phyloP scores from a whole-genome alignment of 169 alveolate species.

The Plasmodium berghei region DNA sequence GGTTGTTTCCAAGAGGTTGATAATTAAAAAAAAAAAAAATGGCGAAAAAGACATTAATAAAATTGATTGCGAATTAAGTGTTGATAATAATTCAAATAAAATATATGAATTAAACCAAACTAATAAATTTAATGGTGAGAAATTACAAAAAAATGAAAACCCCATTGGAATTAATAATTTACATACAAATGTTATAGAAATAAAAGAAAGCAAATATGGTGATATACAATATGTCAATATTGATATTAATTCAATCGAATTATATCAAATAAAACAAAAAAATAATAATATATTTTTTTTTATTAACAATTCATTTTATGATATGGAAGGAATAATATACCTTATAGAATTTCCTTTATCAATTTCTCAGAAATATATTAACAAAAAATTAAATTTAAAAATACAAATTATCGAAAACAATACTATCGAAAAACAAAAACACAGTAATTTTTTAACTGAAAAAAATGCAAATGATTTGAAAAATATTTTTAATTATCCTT shows the following conservation, averaged over 20 bases:
- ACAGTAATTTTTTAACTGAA: constrained; percentile 17
- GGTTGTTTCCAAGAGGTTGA: not conserved
- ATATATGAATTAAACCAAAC: not conserved
- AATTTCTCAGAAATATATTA: constrained; percentile 37
- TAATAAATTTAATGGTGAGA: not conserved
- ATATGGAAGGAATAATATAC: constrained; percentile 34
- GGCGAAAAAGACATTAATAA: not conserved
- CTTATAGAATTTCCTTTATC: constrained; percentile 31
- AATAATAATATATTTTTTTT: not conserved
- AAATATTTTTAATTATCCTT: constrained; percentile 36
- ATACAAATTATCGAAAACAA: constrained; percentile 17
- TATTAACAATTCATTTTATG: not conserved
- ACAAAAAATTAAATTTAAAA: constrained; percentile 19
- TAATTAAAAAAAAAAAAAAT: constrained; percentile 7
- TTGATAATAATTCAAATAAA: not conserved
- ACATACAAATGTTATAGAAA: not conserved
- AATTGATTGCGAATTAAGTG: not conserved
- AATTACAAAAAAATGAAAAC: not conserved
- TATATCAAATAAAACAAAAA: not conserved
- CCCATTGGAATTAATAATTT: not conserved
- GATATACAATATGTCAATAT: not conserved
- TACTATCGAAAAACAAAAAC: not conserved
- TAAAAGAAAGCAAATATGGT: not conserved
- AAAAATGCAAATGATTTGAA: constrained; percentile 29
- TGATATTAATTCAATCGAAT: not conserved